Evolutionary conservation across 148 eudicot genomes (phyloP), one percentile per base, ranked within the genome.

Genomic region (Agrostemma githago): DNA sequence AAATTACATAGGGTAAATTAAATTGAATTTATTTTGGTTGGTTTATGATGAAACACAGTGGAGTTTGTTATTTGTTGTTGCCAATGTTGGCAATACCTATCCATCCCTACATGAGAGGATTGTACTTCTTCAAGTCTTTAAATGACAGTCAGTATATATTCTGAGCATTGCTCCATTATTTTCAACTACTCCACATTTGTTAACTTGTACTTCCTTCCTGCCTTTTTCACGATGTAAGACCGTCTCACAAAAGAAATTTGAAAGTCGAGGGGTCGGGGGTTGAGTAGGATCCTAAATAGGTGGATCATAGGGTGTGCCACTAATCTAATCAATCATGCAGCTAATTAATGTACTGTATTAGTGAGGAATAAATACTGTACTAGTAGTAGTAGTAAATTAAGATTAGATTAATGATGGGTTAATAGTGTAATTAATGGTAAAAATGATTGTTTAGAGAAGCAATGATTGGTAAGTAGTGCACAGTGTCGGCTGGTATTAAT

Each of bases 401-500:
- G 34, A 26, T 26, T 26, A 26, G 34, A 26, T 26, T 26, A 26
- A 26, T 26, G 1, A 26, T 26, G 34, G 0, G 41, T 21, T 57
- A 66, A 75, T 54, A 11, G 41, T 2, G 74, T n/a, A 0, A 70
- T 70, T 26, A 70, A 37, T 70, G 72, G 72, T 17, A 3, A 20
- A 20, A 68, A 16, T 68, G 71, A 68, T 10, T 3, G 6, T 44
- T 61, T 15, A 34, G 74, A 34, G 74, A 73, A 37, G 44, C 58
- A 61, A 79, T 74, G 70, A 79, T 79, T 68, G 75, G 4, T 48
- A 48, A 48, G 56, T 3, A 26, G 64, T n/a, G 39, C 40, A 67
- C 68, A 21, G 73, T 79, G 81, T 79, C 81, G 78, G 81, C 70
- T 62, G 78, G 74, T 7, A 59, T 62, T 67, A 54, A 66, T 26